phyloP scores from a whole-genome alignment of 2,329 filamentous ascomycete species.

The Diaporthe sp. region DNA sequence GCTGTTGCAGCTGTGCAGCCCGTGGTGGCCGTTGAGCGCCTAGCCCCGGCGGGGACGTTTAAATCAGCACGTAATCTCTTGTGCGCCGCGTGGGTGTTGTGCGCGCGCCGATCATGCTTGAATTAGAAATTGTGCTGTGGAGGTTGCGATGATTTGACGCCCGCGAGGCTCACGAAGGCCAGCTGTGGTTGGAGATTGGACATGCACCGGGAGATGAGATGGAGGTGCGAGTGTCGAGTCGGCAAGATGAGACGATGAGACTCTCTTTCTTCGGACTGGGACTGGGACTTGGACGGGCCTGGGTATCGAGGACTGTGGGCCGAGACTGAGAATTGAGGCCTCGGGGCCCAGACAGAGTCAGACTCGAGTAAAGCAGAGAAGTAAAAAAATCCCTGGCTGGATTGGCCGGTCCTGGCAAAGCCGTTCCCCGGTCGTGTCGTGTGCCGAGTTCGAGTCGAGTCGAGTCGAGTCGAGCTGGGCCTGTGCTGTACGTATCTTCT shows the following conservation, averaged over 20 bases:
- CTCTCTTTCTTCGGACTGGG: background rate
- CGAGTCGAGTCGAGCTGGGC: background rate
- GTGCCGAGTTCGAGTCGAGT: conserved; percentile 2
- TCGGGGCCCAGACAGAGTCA: conserved; percentile 12
- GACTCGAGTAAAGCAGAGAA: background rate
- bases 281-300: background rate
- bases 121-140: conserved; percentile 40
- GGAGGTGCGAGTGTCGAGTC: conserved; percentile 15
- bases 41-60: conserved; percentile 32
- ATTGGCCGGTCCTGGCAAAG: conserved; percentile 18
- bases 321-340: conserved; percentile 18
- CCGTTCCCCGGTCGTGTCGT: conserved; percentile 21
- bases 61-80: conserved; percentile 40
- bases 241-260: conserved; percentile 18
- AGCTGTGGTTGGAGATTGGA: conserved; percentile 30
- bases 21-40: conserved; percentile 27
- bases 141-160: conserved; percentile 30
- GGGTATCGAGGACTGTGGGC: conserved; percentile 6
- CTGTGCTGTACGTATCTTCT: background rate
- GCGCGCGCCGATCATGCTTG: conserved; percentile 38
- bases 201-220: conserved; percentile 30
- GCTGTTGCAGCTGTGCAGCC: background rate
- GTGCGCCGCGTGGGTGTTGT: conserved; percentile 29
- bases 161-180: conserved; percentile 7
- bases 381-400: conserved; percentile 20